Base-by-base conservation (phyloP, 2,329 filamentous ascomycete species). In the Diplocarpon rosae region DNA sequence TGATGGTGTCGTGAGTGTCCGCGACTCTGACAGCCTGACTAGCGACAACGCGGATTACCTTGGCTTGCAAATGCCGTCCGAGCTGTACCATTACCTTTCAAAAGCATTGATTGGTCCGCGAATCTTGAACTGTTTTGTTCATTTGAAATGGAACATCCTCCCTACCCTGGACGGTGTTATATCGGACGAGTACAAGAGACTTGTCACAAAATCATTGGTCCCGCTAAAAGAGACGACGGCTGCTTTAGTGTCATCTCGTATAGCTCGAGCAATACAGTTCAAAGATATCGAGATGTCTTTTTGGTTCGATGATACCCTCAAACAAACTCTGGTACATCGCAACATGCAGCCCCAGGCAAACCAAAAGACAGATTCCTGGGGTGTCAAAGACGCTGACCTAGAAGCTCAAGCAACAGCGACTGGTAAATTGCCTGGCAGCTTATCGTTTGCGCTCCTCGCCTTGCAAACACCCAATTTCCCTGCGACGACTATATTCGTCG, bases 11-110 rank as follows among this genome's bases (percentile, higher is more conserved):
- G 75, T 95, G 39, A 75, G 77, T 48, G 83, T 88, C 13, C 72
- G 86, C 56, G 80, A 89, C 55, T 75, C 72, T 43, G 82, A 85
- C 7, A 72, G 78, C 43, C 75, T 88, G 15, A 89, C 92, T 2
- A 75, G 75, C 37, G 89, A 96, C 60, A 81, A 92, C 53, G 85
- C 93, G 60, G 82, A 90, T 58, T 89, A 95, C 60, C 77, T 95
- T 50, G 88, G 88, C n/a, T 77, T 93, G 47, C 83, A 89, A 48
- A 71, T 98, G 5, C 88, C 92, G 0, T 80, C 88, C 33, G 92
- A 98, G 64, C 71, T 96, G 14, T 89, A 90, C 62, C 84, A 87
- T 63, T 96, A 96, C 62, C 72, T 95, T 39, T 88, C 87, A 47
- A 80, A 76, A 41, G 92, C 87, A 29, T 68, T 95, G 35, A 78